Percentiles rank a stretch among this genome's conserved stretches.
Evolutionary conservation across 2,329 filamentous ascomycete species (phyloP).

Genomic region (Cladophialophora exuberans): DNA sequence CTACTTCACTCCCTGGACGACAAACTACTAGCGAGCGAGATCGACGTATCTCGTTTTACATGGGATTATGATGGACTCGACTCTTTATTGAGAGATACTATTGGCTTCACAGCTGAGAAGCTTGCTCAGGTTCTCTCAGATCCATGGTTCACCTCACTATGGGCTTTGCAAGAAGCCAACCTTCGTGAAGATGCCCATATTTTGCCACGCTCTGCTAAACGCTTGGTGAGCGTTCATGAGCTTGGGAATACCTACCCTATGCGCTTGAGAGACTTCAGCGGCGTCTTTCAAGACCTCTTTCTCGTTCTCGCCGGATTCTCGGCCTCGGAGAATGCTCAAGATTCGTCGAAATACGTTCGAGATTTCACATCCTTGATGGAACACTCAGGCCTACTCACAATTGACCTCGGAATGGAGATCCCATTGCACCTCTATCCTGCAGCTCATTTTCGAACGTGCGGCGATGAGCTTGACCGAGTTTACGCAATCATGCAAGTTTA

Average conservation of each 20-base stretch:
- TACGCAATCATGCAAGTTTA: not conserved
- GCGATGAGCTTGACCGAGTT: not conserved
- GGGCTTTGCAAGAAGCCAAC: not conserved
- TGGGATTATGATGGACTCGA: not conserved
- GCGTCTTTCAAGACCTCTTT: not conserved
- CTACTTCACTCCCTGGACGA: not conserved
- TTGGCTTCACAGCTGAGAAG: too few relatives aligned
- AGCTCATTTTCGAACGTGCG: not conserved
- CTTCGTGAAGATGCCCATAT: not conserved
- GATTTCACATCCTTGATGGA: not conserved
- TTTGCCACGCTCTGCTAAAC: not conserved
- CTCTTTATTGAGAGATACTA: not conserved
- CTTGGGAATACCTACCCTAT: not conserved
- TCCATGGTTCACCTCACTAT: not conserved
- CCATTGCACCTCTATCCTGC: not conserved
- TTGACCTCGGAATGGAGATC: too few relatives aligned
- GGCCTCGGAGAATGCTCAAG: not conserved
- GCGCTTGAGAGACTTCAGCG: not conserved
- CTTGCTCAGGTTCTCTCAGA: not conserved
- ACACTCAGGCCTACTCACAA: too few relatives aligned
- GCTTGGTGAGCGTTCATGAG: not conserved
- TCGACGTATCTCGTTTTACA: too few relatives aligned
- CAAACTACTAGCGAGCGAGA: too few relatives aligned
- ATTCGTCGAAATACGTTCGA: not conserved
- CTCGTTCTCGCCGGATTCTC: not conserved